These are phyloP conservation scores for Pythium pectinolyticum DNA, from an alignment of 352 stramenopile species.

Conservation along the genomic window DNA sequence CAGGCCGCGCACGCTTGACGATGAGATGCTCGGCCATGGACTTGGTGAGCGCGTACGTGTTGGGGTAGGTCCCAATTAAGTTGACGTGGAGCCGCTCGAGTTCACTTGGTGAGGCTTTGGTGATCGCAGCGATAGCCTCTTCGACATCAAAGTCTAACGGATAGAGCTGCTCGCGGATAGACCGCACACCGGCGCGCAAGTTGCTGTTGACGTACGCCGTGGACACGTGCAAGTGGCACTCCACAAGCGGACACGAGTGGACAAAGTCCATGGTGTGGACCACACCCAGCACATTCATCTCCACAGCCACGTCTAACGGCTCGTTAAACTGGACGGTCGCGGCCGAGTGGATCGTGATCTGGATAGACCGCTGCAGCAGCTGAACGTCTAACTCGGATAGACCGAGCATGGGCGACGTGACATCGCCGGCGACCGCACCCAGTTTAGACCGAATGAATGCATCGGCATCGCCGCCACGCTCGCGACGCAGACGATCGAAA, in stretches of 20 bases:
- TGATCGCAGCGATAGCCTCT: conserved; percentile 59
- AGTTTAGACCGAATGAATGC: conserved; percentile 60
- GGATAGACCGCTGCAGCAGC: conserved; percentile 41
- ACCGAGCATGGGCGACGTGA: conserved; percentile 64
- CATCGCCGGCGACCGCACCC: conserved; percentile 61
- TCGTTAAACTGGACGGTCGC: conserved; percentile 88
- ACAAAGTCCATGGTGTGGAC: conserved; percentile 67
- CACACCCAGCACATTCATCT: conserved; percentile 83
- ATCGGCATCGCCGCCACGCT: conserved; percentile 48
- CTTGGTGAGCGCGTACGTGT: conserved; percentile 90
- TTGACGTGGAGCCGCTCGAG: conserved; percentile 69
- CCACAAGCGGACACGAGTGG: conserved; percentile 44
- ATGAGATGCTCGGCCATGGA: conserved; percentile 85
- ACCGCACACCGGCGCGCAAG: conserved; percentile 40
- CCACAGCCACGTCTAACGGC: conserved; percentile 78
- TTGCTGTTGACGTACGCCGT: conserved; percentile 89
- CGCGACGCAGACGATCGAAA: conserved; percentile 64
- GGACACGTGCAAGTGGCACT: conserved; percentile 78
- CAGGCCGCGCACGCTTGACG: conserved; percentile 39
- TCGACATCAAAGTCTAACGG: conserved; percentile 84
- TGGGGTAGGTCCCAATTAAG: conserved; percentile 86
- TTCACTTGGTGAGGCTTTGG: conserved; percentile 48
- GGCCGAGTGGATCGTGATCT: conserved; percentile 85
- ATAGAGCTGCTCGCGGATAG: conserved; percentile 72
- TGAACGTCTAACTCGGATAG: conserved; percentile 46